A percentile compares a stretch with the other conserved stretches of the same genome.
Conservation (phyloP, 1,284 basidiomycete species). For the Peniophora sp. region DNA sequence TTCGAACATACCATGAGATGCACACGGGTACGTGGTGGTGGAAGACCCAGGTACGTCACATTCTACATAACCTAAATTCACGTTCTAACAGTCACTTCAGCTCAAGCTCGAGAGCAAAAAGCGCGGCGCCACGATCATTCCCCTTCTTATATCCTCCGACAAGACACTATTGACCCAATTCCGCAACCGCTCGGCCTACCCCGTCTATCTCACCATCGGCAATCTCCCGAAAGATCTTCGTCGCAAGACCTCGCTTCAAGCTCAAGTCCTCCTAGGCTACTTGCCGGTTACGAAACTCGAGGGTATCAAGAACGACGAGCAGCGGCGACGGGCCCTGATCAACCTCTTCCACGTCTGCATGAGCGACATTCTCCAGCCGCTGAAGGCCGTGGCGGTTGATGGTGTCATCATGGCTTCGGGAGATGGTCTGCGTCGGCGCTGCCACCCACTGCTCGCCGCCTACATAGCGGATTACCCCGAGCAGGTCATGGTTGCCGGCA, state of each 20-base stretch:
- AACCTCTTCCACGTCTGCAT: not conserved
- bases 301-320: not conserved
- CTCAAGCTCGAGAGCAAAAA: not conserved
- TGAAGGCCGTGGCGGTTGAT: not conserved
- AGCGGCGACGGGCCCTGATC: not conserved
- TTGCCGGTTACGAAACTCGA: not conserved
- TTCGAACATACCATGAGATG: conserved; percentile 4
- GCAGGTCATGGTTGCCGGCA: conserved; percentile 1
- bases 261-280: not conserved
- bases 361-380: not conserved
- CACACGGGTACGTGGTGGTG: conserved; percentile 8
- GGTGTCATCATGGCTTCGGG: not conserved
- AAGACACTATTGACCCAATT: not conserved
- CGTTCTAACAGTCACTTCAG: not conserved
- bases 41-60: conserved; percentile 1
- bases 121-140: not conserved
- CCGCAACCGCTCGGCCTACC: conserved; percentile 1
- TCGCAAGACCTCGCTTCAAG: not conserved
- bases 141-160: not conserved
- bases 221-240: conserved; percentile 1
- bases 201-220: conserved; percentile 1
- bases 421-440: not conserved
- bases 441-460: not conserved
- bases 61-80: not conserved
- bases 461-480: not conserved